phyloP scores from a whole-genome alignment of 108 stramenopile genomes.

The Fragilaria crotonensis region DNA sequence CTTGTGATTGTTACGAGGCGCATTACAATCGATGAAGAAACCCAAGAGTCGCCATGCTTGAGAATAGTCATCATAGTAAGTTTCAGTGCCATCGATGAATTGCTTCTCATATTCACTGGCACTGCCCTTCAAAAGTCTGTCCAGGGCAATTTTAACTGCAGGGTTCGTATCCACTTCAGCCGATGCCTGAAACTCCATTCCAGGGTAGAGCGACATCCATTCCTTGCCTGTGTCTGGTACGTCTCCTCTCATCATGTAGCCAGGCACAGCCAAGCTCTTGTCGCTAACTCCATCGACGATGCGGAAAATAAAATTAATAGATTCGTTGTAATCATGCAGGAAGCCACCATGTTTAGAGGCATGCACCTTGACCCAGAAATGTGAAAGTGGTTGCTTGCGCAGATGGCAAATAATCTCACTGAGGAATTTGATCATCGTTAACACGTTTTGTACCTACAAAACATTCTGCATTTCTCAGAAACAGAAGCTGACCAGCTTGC shows the following conservation, averaged over 20 bases:
- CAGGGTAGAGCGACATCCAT: conserved; percentile 13
- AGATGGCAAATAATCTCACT: too few species aligned
- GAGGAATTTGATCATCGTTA: too few species aligned
- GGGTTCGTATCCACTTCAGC: conserved; percentile 4
- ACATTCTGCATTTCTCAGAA: too few species aligned
- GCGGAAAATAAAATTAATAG: too few species aligned
- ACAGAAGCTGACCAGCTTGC: too few species aligned
- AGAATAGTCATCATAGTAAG: conserved; percentile 43
- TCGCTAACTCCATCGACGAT: too few species aligned
- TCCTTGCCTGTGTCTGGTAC: conserved; percentile 15
- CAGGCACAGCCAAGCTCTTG: too few species aligned
- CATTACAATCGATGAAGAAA: conserved; percentile 50
- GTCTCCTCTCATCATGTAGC: conserved; percentile 7
- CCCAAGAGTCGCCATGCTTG: conserved; percentile 65
- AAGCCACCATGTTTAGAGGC: too few species aligned
- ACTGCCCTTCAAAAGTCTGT: neutral
- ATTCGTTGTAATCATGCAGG: too few species aligned
- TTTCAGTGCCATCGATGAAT: conserved; percentile 26
- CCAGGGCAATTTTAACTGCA: conserved; percentile 6
- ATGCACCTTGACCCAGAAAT: too few species aligned
- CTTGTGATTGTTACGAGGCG: neutral
- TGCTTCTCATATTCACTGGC: neutral
- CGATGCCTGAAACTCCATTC: conserved; percentile 17
- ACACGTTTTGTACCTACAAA: too few species aligned
- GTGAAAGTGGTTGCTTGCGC: too few species aligned